Evolutionary conservation across 306 rosid genomes (phyloP).

Genomic region (Casuarina glauca): DNA sequence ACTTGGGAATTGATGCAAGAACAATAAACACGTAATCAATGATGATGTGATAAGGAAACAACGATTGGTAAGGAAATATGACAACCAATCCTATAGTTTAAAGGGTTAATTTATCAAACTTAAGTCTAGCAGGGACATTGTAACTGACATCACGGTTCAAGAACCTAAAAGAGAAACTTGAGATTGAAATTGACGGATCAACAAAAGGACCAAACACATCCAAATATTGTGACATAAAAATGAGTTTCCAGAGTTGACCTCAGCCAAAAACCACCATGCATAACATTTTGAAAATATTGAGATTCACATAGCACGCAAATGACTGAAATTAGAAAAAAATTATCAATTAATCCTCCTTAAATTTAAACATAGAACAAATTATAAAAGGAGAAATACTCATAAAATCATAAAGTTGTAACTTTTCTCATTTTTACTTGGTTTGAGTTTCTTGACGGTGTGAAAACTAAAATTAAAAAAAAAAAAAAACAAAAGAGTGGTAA

Average conservation of each 20-base stretch:
- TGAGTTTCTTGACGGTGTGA: too few species aligned
- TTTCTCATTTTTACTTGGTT: too few species aligned
- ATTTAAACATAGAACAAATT: neutral
- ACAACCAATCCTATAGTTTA: too few species aligned
- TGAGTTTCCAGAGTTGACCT: constrained; percentile 74
- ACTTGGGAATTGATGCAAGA: too few species aligned
- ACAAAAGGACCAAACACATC: neutral
- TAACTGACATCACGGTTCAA: neutral
- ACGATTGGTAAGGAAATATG: too few species aligned
- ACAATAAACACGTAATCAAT: too few species aligned
- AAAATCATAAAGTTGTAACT: neutral
- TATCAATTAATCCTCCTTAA: constrained; percentile 25
- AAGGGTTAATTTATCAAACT: neutral
- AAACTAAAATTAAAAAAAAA: too few species aligned
- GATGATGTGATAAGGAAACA: too few species aligned
- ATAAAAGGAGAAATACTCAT: neutral
- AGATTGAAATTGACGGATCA: constrained; percentile 1
- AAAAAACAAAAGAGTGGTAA: too few species aligned
- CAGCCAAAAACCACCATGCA: constrained; percentile 82
- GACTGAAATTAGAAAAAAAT: constrained; percentile 52
- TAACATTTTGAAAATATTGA: constrained; percentile 70
- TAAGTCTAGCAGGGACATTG: neutral
- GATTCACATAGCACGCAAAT: constrained; percentile 61
- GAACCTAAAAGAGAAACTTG: constrained; percentile 5
- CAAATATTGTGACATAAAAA: neutral